phyloP scores from a whole-genome alignment of 1,284 basidiomycete species.

The Trichosporon sp. region DNA sequence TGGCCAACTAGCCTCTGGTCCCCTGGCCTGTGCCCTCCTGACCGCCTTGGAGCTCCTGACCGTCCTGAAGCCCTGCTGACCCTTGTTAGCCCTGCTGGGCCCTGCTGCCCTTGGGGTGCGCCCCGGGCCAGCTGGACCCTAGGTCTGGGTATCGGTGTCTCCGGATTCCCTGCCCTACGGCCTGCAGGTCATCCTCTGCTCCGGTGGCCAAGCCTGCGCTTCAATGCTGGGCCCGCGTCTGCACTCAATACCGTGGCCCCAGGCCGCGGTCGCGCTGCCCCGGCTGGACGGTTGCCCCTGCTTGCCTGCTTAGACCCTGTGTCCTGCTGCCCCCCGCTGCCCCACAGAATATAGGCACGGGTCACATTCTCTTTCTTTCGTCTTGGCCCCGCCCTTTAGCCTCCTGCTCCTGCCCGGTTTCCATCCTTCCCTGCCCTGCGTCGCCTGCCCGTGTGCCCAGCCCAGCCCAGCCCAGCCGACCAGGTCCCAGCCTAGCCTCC shows the following conservation, averaged over 20 bases:
- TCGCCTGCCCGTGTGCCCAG: neutral
- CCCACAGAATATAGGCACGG: conserved; percentile 19
- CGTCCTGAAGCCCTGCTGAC: too few species aligned
- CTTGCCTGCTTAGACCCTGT: conserved; percentile 3
- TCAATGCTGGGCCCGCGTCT: neutral
- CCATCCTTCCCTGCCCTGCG: neutral
- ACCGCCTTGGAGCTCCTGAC: neutral
- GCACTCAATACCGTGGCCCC: neutral
- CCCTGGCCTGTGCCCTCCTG: neutral
- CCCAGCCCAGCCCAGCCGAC: neutral
- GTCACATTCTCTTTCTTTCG: conserved; percentile 18
- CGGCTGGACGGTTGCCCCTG: neutral
- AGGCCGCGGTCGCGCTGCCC: neutral
- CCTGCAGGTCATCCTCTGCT: neutral
- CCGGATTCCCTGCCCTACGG: conserved; percentile 14
- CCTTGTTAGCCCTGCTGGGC: neutral
- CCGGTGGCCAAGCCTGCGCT: neutral
- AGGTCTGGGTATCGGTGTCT: neutral
- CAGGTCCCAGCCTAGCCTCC: neutral
- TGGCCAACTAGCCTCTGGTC: neutral
- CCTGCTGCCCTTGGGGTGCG: neutral
- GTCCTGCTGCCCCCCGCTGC: conserved; percentile 13
- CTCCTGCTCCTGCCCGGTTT: neutral
- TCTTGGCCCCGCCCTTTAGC: conserved; percentile 15
- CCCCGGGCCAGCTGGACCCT: too few species aligned